Evolutionary conservation across 768 basidiomycete genomes (phyloP), one percentile per base, ranked within the genome.

Genomic region (Trametopsis cervina): DNA sequence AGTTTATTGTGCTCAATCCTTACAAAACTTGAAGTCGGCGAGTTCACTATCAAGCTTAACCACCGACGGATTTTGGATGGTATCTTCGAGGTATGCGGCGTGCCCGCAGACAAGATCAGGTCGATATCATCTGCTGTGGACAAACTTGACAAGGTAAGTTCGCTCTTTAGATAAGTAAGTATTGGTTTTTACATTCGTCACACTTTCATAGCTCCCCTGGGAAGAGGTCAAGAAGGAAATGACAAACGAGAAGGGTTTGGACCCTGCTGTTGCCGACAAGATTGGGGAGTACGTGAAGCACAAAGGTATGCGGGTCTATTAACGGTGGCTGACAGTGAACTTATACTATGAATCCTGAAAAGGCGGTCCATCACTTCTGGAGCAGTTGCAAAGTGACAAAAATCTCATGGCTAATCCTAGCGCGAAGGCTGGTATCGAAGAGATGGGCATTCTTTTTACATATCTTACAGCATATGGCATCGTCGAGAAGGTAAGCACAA

Each of bases 21-120:
- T 44, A 77, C 80, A 0, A 79, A 75, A 47, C 74, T 99, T 9
- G 90, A 96, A 45, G 84, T 99, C 17, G 93, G 93, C 38, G 94
- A 96, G 33, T 99, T 89, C 61, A 92, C 87, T 1, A 70, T 99
- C 73, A 98, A 98, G 77, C 68, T 96, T 50, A 99, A 99, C 65
- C 87, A 99, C 74, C 79, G 96, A 42, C 97, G 94, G 69, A 88
- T 99, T 53, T 75, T 99, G 12, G 96, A 99, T 63, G 96, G 95
- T 23, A 86, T 99, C 51, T 98, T 98, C 59, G 85, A 91, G 60
- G 85, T 97, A 2, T 98, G 94, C 57, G 96, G 96, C 46, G 96
- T 99, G 4, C 87, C 93, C 0, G 58, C 70, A 20, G 90, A 91
- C 21, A 96, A 92, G 69, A 93, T 89, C 42, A 79, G 95, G 4